A percentile compares a stretch with the other conserved stretches of the same genome.
Evolutionary conservation across 2,329 filamentous ascomycete species (phyloP).

Genomic region (Colletotrichum nymphaeae): DNA sequence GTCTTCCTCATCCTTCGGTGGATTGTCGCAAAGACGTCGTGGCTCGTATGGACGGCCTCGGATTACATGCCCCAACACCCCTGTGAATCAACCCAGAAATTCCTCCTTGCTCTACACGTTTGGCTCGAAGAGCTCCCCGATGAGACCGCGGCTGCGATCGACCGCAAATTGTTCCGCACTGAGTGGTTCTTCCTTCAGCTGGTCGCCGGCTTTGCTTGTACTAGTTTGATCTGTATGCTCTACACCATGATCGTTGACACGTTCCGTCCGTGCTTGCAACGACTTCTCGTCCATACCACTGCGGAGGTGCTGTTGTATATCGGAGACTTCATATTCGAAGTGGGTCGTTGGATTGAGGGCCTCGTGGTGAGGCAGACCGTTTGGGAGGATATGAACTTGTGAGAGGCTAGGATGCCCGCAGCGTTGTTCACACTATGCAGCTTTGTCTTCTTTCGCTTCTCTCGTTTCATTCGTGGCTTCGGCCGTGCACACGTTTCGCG

Average conservation of each 20-base stretch:
- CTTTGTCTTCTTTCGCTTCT: too few species aligned
- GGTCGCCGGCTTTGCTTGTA: constrained; percentile 28
- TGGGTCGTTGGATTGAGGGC: constrained; percentile 4
- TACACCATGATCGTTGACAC: constrained; percentile 32
- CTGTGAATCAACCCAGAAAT: not conserved
- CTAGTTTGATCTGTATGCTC: constrained; percentile 36
- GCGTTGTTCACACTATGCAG: too few species aligned
- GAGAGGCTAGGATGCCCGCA: not conserved
- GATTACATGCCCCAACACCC: not conserved
- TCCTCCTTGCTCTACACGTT: not conserved
- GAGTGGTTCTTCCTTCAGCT: not conserved
- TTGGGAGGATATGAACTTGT: not conserved
- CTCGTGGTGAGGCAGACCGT: not conserved
- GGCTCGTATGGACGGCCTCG: not conserved
- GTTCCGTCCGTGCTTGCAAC: not conserved
- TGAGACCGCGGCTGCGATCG: not conserved
- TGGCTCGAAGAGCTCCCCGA: not conserved
- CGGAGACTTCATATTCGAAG: not conserved
- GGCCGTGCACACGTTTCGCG: not conserved
- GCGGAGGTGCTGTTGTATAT: not conserved
- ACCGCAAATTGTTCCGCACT: not conserved
- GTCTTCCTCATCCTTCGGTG: not conserved
- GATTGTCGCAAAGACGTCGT: not conserved
- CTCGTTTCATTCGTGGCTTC: not conserved
- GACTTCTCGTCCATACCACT: not conserved